These are phyloP conservation scores for Chaetothyriales sp. DNA, from an alignment of 2,329 filamentous ascomycete genomes.

Conservation along the genomic window DNA sequence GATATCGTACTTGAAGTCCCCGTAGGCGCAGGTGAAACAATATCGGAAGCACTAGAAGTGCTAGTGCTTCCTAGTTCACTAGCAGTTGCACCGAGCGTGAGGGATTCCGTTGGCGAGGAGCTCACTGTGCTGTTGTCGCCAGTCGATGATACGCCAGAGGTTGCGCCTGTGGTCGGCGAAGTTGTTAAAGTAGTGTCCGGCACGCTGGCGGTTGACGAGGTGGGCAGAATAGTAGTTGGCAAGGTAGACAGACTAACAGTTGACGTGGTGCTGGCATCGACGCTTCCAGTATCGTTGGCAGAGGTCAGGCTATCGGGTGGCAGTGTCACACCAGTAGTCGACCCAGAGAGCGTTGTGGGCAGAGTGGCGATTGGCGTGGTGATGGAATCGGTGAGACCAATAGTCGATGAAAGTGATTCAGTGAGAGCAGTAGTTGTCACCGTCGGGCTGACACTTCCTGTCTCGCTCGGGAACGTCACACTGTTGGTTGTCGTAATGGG, in stretches of 20 bases:
- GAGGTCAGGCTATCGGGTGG: no score
- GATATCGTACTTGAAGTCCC: constrained; percentile 3
- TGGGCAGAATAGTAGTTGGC: not conserved
- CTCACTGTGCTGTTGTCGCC: not conserved
- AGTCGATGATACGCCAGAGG: not conserved
- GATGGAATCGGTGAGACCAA: not conserved
- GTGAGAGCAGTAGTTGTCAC: not conserved
- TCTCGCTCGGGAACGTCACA: not conserved
- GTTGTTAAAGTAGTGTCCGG: not conserved
- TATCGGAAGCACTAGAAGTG: constrained; percentile 2
- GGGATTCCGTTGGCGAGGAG: not conserved
- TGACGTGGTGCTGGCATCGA: not conserved
- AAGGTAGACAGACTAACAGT: not conserved
- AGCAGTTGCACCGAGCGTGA: not conserved
- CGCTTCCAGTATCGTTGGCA: not conserved
- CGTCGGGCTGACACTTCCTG: not conserved
- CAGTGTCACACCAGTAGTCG: no score
- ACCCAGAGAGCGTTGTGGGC: not conserved
- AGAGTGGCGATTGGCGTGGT: not conserved
- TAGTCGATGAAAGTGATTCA: not conserved
- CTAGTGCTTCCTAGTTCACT: not conserved
- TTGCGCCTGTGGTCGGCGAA: not conserved
- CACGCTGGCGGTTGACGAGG: not conserved
- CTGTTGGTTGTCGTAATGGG: not conserved
- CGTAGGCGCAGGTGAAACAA: constrained; percentile 3